Percentiles rank a stretch among this genome's conserved stretches.
These are phyloP conservation scores for Durio zibethinus DNA, from an alignment of 345 rosid species.

Conservation along the genomic window DNA sequence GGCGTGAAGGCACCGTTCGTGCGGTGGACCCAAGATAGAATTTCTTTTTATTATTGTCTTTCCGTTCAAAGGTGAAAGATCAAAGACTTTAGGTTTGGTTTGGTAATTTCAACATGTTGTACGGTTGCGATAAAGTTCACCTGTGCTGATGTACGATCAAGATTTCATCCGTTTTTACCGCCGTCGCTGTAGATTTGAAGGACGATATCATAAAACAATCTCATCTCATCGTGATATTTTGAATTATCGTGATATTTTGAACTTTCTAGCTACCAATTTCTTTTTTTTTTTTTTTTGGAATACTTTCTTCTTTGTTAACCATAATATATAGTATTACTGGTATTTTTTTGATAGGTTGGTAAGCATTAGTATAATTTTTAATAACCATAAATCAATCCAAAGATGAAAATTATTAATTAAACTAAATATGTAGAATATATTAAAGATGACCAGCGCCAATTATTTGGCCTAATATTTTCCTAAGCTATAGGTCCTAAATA, in stretches of 20 bases:
- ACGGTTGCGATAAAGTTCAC: background rate
- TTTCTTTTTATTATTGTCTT: background rate
- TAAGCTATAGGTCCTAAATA: no score
- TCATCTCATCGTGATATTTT: constrained; percentile 6
- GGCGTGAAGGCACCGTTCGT: constrained; percentile 47
- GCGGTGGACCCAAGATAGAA: constrained; percentile 47
- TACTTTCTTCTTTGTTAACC: background rate
- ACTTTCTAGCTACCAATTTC: background rate
- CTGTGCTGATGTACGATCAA: constrained; percentile 19
- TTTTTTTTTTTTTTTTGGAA: no score
- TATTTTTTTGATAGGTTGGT: no score
- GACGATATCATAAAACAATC: background rate
- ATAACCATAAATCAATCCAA: no score
- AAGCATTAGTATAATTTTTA: no score
- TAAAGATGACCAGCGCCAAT: no score
- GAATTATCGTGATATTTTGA: constrained; percentile 19
- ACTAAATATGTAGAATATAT: no score
- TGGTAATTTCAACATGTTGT: background rate
- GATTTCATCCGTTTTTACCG: constrained; percentile 3
- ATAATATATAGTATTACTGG: no score
- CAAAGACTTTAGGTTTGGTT: background rate
- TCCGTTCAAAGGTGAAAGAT: background rate
- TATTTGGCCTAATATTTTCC: no score
- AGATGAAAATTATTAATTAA: no score
- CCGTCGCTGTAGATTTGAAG: background rate